Evolutionary conservation across 2,329 filamentous ascomycete genomes (phyloP).

Genomic region (Xylaria sp.): DNA sequence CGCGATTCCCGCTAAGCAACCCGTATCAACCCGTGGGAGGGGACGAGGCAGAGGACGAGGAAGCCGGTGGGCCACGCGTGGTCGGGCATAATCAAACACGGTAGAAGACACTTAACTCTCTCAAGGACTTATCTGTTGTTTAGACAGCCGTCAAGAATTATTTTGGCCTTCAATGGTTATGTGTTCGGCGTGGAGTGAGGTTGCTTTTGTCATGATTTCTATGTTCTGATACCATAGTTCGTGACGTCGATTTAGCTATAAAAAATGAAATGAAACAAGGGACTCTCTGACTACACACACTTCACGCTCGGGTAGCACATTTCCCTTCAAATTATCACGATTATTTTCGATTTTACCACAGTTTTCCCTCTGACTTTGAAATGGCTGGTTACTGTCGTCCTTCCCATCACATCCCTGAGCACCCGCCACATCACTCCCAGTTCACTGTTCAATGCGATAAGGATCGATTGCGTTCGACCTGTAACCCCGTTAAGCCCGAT

Average conservation of each 20-base stretch:
- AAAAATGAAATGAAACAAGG: neutral
- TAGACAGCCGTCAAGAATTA: neutral
- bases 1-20: slow-evolving; percentile 32
- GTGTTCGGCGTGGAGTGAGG: neutral
- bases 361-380: neutral
- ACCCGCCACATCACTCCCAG: neutral
- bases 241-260: neutral
- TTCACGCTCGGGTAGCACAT: neutral
- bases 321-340: neutral
- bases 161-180: neutral
- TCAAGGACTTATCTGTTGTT: neutral
- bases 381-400: neutral
- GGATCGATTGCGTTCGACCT: neutral
- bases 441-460: neutral
- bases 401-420: neutral
- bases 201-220: neutral
- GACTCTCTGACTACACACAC: neutral
- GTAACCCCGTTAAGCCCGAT: neutral
- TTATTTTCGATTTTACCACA: neutral
- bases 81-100: slow-evolving; percentile 56
- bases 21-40: slow-evolving; percentile 58
- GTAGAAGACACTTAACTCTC: neutral
- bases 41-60: slow-evolving; percentile 35
- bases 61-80: slow-evolving; percentile 34
- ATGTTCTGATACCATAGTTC: neutral